These are phyloP conservation scores for Kodamaea anthophila DNA, from an alignment of 1,139 yeast genomes.

Conservation along the genomic window DNA sequence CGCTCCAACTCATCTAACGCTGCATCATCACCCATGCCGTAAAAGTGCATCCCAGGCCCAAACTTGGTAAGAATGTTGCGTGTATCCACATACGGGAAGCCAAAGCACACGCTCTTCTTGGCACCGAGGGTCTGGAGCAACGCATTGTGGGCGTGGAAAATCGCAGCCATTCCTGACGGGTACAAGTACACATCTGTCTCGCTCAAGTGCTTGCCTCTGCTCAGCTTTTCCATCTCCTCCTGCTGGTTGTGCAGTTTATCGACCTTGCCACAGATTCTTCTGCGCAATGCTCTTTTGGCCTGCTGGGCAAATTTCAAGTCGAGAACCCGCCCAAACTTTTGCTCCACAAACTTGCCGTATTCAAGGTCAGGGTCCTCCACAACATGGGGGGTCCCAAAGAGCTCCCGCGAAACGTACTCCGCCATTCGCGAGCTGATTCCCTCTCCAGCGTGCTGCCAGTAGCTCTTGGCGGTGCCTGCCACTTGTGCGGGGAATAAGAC, in stretches of 20 bases:
- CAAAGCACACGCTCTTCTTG: conserved; percentile 80
- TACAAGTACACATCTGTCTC: conserved; percentile 73
- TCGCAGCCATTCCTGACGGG: conserved; percentile 92
- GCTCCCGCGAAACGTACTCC: conserved; percentile 68
- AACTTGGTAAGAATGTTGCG: conserved; percentile 77
- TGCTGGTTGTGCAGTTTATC: conserved; percentile 36
- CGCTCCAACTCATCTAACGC: conserved; percentile 63
- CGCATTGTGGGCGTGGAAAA: conserved; percentile 75
- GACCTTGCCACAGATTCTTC: conserved; percentile 68
- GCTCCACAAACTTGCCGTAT: conserved; percentile 70
- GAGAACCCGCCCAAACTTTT: conserved; percentile 82
- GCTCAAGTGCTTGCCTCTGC: conserved; percentile 29
- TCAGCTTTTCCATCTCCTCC: conserved; percentile 26
- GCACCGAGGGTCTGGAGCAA: conserved; percentile 36
- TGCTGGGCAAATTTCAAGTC: conserved; percentile 69
- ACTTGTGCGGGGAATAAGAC: conserved; percentile 63
- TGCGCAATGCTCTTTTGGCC: conserved; percentile 68
- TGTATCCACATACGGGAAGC: conserved; percentile 94
- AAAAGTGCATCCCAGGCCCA: conserved; percentile 82
- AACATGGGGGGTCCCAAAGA: conserved; percentile 30
- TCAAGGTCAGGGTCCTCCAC: conserved; percentile 33
- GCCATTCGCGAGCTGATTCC: conserved; percentile 87
- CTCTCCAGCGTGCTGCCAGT: conserved; percentile 97
- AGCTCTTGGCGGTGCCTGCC: conserved; percentile 64
- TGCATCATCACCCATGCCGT: conserved; percentile 75